Percentiles rank a stretch among this genome's conserved stretches.
Conservation (phyloP, 306 rosid genomes). For the Casuarina glauca region DNA sequence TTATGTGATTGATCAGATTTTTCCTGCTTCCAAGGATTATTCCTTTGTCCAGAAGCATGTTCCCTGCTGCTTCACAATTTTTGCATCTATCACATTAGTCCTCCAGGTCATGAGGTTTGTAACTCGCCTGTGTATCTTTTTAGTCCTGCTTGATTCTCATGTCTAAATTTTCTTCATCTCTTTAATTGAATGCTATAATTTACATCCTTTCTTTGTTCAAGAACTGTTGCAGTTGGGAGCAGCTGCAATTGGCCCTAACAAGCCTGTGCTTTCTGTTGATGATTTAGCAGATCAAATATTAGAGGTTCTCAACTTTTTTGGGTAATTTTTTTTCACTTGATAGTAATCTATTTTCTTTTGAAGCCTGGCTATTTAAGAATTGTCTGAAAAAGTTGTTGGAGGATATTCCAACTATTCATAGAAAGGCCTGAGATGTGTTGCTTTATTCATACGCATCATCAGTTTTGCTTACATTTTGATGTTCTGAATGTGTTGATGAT, state of each 20-base stretch:
- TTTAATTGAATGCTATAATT: slow-evolving; percentile 24
- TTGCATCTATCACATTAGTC: slow-evolving; percentile 95
- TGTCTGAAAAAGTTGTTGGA: neutral
- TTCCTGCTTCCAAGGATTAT: slow-evolving; percentile 93
- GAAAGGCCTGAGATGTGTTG: neutral
- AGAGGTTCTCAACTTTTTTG: slow-evolving; percentile 86
- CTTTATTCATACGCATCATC: slow-evolving; percentile 4
- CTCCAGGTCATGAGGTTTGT: slow-evolving; percentile 98
- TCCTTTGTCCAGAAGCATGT: slow-evolving; percentile 90
- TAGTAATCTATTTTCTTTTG: slow-evolving; percentile 5
- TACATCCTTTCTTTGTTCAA: slow-evolving; percentile 55
- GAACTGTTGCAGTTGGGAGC: slow-evolving; percentile 93
- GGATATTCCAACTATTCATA: neutral
- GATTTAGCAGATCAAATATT: slow-evolving; percentile 96
- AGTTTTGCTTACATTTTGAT: slow-evolving; percentile 13
- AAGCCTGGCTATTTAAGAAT: neutral
- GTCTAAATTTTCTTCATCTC: slow-evolving; percentile 11
- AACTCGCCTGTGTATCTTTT: slow-evolving; percentile 25
- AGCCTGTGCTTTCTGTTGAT: slow-evolving; percentile 71
- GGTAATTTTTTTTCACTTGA: slow-evolving; percentile 50
- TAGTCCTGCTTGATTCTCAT: slow-evolving; percentile 22
- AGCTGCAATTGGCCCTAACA: slow-evolving; percentile 56
- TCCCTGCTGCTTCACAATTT: slow-evolving; percentile 92
- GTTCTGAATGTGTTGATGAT: neutral
- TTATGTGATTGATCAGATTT: slow-evolving; percentile 64